Conservation (phyloP, 1,139 yeast species). For the Sugiyamaella paludigena region DNA sequence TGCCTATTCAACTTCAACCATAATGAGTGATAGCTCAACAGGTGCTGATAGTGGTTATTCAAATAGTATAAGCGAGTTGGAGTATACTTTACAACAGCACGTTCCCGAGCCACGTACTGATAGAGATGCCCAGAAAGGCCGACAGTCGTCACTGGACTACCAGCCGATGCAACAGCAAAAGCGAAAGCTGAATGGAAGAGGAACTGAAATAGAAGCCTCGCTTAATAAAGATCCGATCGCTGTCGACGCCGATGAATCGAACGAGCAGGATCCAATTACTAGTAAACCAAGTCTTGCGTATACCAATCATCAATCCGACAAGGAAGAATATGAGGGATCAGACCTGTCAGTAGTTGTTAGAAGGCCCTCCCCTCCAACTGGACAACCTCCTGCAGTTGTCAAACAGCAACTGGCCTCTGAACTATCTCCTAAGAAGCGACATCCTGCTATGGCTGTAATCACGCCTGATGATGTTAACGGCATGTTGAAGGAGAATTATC, state of each 20-base stretch:
- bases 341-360: neutral
- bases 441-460: constrained; percentile 25
- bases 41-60: constrained; percentile 11
- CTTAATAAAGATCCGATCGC: no score
- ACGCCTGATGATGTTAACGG: constrained; percentile 27
- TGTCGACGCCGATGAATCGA: no score
- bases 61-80: constrained; percentile 12
- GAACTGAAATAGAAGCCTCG: no score
- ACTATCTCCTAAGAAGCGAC: constrained; percentile 11
- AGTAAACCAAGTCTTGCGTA: no score
- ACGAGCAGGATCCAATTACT: no score
- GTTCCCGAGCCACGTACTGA: constrained; percentile 12
- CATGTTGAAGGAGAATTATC: constrained; percentile 18
- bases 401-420: neutral
- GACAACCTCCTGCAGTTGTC: constrained; percentile 1
- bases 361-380: neutral
- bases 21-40: constrained; percentile 4
- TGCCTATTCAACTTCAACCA: constrained; percentile 13
- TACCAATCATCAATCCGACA: no score
- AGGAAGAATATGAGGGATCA: no score
- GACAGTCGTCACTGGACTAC: neutral
- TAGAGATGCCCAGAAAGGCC: neutral
- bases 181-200: no score
- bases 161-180: neutral
- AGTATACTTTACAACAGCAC: constrained; percentile 10